phyloP scores from a whole-genome alignment of 2,329 filamentous ascomycete species.

The Cercospora sojina region DNA sequence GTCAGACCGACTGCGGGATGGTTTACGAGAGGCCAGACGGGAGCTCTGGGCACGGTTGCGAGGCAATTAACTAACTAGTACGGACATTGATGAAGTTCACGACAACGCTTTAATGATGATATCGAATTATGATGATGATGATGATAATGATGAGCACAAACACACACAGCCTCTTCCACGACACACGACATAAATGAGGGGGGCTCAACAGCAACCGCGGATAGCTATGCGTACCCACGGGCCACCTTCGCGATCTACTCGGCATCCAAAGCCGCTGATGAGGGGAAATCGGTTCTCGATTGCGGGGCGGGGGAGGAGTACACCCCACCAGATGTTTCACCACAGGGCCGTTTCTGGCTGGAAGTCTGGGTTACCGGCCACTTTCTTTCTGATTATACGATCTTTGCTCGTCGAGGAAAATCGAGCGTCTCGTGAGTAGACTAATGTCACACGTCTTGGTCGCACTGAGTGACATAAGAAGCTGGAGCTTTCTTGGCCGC shows the following conservation, averaged over 20 bases:
- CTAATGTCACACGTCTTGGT: too few species aligned
- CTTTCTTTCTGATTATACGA: too few species aligned
- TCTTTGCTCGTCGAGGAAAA: too few species aligned
- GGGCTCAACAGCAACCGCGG: not conserved
- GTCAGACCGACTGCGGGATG: conserved; percentile 21
- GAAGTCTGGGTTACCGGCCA: too few species aligned
- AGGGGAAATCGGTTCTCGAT: not conserved
- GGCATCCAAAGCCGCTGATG: conserved; percentile 4
- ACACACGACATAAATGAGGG: not conserved
- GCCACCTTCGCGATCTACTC: not conserved
- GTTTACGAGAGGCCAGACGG: not conserved
- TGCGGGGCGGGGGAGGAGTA: not conserved
- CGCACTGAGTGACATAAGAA: too few species aligned
- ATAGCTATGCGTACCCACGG: not conserved
- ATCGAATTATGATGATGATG: not conserved
- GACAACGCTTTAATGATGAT: not conserved
- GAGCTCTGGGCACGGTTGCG: conserved; percentile 10
- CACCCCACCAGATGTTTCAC: not conserved
- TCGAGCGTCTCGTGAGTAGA: too few species aligned
- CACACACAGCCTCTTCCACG: not conserved
- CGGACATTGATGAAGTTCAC: not conserved
- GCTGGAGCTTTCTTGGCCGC: too few species aligned
- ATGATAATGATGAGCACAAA: not conserved
- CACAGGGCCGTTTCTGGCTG: too few species aligned
- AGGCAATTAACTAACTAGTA: not conserved